Evolutionary conservation across 352 stramenopile species (phyloP).

Genomic region (Globisporangium emineosum): DNA sequence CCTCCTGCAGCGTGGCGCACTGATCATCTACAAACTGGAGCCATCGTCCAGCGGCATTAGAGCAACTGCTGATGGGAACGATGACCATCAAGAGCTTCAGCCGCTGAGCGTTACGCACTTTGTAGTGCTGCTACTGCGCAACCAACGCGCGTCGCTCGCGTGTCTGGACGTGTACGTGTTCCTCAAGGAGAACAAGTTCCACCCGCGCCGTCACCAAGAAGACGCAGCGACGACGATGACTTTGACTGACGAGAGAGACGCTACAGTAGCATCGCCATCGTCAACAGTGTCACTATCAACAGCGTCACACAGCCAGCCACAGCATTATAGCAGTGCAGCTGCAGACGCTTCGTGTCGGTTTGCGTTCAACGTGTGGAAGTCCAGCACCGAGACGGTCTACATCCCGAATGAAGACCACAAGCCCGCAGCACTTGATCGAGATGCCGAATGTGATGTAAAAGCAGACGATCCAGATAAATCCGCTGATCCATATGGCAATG

Average conservation of each 20-base stretch:
- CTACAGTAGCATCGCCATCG: background rate
- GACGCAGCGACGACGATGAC: background rate
- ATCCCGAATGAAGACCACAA: constrained; percentile 13
- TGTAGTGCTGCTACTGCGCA: constrained; percentile 21
- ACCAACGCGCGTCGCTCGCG: constrained; percentile 29
- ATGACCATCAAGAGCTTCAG: background rate
- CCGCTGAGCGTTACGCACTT: constrained; percentile 30
- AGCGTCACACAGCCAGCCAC: constrained; percentile 12
- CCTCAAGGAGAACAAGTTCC: constrained; percentile 65
- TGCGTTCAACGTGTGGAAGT: constrained; percentile 65
- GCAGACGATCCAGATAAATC: background rate
- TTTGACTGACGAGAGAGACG: background rate
- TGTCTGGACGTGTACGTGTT: constrained; percentile 57
- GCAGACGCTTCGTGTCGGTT: constrained; percentile 19
- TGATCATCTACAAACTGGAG: constrained; percentile 40
- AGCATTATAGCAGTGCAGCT: constrained; percentile 14
- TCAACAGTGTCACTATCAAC: background rate
- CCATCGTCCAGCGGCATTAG: background rate
- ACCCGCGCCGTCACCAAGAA: constrained; percentile 39
- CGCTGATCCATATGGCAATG: background rate
- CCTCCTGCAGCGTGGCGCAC: constrained; percentile 47
- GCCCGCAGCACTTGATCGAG: background rate
- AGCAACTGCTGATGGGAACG: background rate
- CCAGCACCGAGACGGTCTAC: constrained; percentile 24
- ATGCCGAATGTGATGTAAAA: background rate